Percentiles rank a stretch among this genome's conserved stretches.
Evolutionary conservation across 805 yeast species (phyloP).

Genomic region (Wickerhamiella kurtzmanii): DNA sequence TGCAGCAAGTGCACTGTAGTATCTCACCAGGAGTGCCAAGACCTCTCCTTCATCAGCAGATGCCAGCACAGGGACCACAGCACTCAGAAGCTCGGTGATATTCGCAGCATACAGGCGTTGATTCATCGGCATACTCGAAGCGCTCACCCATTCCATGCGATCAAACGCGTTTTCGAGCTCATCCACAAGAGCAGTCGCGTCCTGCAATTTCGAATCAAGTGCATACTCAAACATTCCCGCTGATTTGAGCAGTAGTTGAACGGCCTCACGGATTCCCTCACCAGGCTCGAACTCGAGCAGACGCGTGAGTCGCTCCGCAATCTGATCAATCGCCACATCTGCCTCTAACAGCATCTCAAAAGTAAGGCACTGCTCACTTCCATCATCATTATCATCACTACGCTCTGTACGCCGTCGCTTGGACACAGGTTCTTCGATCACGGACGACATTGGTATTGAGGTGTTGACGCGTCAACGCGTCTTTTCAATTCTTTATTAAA

Average conservation of each 20-base stretch:
- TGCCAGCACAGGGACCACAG: slow-evolving; percentile 3
- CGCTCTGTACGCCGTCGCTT: not conserved
- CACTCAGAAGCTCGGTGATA: slow-evolving; percentile 1
- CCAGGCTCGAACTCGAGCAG: slow-evolving; percentile 14
- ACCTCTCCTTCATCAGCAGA: slow-evolving; percentile 7
- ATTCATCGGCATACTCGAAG: not conserved
- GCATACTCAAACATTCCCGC: slow-evolving; percentile 8
- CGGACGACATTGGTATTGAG: not conserved
- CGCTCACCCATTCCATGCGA: not conserved
- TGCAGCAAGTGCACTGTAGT: slow-evolving; percentile 5
- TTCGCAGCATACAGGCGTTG: not conserved
- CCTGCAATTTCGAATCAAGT: not conserved
- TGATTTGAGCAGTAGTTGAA: slow-evolving; percentile 7
- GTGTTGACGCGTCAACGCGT: not conserved
- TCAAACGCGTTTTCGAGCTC: not conserved
- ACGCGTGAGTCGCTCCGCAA: slow-evolving; percentile 16
- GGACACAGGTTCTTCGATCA: not conserved
- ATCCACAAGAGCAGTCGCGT: not conserved
- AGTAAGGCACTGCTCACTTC: slow-evolving; percentile 8
- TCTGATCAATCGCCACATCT: slow-evolving; percentile 12
- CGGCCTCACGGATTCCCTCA: slow-evolving; percentile 15
- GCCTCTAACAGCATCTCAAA: slow-evolving; percentile 14
- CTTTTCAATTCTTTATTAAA: no score
- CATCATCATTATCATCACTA: not conserved
- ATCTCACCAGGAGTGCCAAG: slow-evolving; percentile 1